A percentile compares a stretch with the other conserved stretches of the same genome.
phyloP scores from a whole-genome alignment of 2,329 filamentous ascomycete species.

The Trichoderma lentiforme region DNA sequence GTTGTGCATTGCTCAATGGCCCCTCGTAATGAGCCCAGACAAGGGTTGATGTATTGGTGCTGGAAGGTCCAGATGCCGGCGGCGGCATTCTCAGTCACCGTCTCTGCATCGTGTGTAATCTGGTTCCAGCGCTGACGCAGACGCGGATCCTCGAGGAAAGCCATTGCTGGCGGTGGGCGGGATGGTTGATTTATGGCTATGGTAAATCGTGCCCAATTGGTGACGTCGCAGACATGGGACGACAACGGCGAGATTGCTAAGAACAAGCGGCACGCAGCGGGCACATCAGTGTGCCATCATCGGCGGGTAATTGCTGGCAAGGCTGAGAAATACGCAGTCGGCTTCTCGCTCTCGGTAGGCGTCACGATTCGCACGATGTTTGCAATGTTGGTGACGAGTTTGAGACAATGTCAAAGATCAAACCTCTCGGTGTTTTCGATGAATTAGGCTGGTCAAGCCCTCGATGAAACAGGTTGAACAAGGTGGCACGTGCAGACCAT shows the following conservation, averaged over 20 bases:
- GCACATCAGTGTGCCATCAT: not conserved
- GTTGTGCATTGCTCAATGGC: constrained; percentile 71
- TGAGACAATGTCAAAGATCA: not conserved
- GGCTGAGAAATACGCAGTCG: not conserved
- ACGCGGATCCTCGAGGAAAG: constrained; percentile 74
- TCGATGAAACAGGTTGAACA: constrained; percentile 3
- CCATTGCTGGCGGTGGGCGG: constrained; percentile 41
- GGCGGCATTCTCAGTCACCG: constrained; percentile 87
- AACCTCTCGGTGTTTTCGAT: not conserved
- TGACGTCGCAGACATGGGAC: constrained; percentile 18
- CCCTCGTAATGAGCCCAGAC: constrained; percentile 63
- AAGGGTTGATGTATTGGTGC: constrained; percentile 80
- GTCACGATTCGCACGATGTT: not conserved
- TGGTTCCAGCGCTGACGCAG: constrained; percentile 93
- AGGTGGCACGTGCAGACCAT: constrained; percentile 15
- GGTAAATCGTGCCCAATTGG: not conserved
- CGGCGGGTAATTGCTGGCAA: not conserved
- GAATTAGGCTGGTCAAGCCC: not conserved
- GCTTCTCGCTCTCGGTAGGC: not conserved
- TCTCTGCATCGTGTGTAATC: constrained; percentile 84
- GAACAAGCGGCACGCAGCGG: not conserved
- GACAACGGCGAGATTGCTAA: not conserved
- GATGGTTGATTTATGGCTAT: not conserved
- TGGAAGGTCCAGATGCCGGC: constrained; percentile 86
- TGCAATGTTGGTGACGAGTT: not conserved